Evolutionary conservation across 192 early-diverging fungal species (phyloP), one percentile per base, ranked within the genome.

Genomic region (Gonapodya sp.): DNA sequence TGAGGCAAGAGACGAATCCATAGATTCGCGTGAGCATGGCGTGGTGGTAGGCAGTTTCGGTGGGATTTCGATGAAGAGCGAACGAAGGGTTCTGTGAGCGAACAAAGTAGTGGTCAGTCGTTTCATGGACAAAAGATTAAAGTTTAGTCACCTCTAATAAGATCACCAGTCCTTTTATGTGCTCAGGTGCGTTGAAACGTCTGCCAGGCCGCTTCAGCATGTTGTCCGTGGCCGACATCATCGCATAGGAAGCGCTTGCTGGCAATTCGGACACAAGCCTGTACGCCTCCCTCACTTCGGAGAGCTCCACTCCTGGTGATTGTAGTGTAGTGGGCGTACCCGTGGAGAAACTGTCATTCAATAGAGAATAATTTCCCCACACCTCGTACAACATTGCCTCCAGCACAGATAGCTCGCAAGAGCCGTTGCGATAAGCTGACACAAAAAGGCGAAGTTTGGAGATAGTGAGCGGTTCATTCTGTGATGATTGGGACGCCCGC

Each of bases 201-300:
- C 75, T 16, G 2, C 75, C 75, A 18, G 75, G 75, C 75, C 75
- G 16, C 75, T 34, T 18, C 18, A 77, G 31, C 30, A 34, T 77
- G 30, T 31, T 77, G 18, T 77, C 75, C 75, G 34, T 77, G 14
- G 30, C 75, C 2, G 18, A 18, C 75, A 34, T 77, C 18, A 77
- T 2, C 18, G 75, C 2, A 8, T 31, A 14, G 8, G 31, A 31
- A 31, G 34, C 18, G 31, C 2, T 34, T 16, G 75, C 18, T 32
- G 75, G 30, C 31, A 77, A 14, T 33, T 34, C 34, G 18, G 30
- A 18, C 8, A 77, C 75, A 32, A 77, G 18, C 34, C 75, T 16
- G 75, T 77, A 77, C 31, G 75, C 75, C 31, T 77, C 75, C 75
- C 75, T 18, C 8, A 77, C 75, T 18, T 77, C 8, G 8, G 75